These are phyloP conservation scores for Heliamphora exappendiculata DNA, from an alignment of 148 eudicot species.

Conservation along the genomic window DNA sequence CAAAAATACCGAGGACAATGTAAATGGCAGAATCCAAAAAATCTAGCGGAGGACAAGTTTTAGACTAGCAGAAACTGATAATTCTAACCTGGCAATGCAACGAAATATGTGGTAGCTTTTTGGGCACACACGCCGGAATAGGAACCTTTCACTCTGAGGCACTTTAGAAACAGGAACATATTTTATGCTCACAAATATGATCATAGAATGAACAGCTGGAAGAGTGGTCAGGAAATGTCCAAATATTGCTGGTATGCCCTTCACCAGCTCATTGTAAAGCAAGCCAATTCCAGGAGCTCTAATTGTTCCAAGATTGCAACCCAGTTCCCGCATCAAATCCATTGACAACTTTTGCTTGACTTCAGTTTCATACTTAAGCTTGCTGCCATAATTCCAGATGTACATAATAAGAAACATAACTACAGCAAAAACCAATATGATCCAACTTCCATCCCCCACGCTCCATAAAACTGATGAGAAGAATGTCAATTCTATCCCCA, in stretches of 20 bases:
- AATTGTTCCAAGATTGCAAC: slow-evolving; percentile 83
- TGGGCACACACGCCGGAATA: slow-evolving; percentile 91
- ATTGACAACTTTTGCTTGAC: slow-evolving; percentile 82
- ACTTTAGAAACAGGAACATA: slow-evolving; percentile 88
- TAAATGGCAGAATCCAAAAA: neutral
- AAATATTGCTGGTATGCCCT: slow-evolving; percentile 88
- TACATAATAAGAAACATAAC: slow-evolving; percentile 75
- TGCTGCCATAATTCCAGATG: slow-evolving; percentile 95
- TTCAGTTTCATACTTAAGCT: slow-evolving; percentile 92
- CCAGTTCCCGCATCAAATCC: slow-evolving; percentile 77
- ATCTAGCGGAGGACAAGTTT: slow-evolving; percentile 1
- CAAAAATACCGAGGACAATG: neutral
- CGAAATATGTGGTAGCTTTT: slow-evolving; percentile 93
- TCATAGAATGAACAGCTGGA: slow-evolving; percentile 97
- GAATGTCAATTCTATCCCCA: slow-evolving; percentile 84
- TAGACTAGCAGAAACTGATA: slow-evolving; percentile 7
- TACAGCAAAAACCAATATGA: slow-evolving; percentile 69
- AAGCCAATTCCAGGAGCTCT: slow-evolving; percentile 98
- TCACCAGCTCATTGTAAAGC: slow-evolving; percentile 91
- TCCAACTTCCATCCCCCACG: slow-evolving; percentile 96
- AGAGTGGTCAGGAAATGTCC: slow-evolving; percentile 90
- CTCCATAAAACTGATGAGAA: slow-evolving; percentile 81
- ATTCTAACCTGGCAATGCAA: slow-evolving; percentile 78
- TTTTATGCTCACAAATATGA: slow-evolving; percentile 89
- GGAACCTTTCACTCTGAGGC: slow-evolving; percentile 86